Percentiles rank a stretch among this genome's conserved stretches.
Evolutionary conservation across 2,329 filamentous ascomycete species (phyloP).

Genomic region (Neoscytalidium dimidiatum): DNA sequence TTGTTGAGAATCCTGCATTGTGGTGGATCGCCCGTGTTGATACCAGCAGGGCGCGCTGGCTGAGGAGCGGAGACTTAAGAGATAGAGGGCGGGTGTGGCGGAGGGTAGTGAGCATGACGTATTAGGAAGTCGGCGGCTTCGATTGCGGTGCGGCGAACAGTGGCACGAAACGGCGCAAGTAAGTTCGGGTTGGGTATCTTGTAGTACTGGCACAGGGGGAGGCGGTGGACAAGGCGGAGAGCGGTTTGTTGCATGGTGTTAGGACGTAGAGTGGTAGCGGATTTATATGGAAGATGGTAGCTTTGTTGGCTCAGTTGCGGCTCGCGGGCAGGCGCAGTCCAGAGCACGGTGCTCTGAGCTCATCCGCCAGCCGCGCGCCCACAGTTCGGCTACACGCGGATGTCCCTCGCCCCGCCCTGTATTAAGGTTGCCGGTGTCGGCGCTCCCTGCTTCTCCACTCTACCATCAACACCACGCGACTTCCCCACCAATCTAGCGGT

Average conservation of each 20-base stretch:
- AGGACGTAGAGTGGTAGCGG: neutral
- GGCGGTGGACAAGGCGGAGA: neutral
- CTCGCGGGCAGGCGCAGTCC: neutral
- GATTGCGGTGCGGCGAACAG: neutral
- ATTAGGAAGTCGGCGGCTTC: slow-evolving; percentile 1
- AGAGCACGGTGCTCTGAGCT: neutral
- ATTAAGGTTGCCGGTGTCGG: slow-evolving; percentile 16
- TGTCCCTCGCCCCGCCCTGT: neutral
- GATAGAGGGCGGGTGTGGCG: slow-evolving; percentile 12
- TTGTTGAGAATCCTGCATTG: slow-evolving; percentile 6
- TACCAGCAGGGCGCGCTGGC: neutral
- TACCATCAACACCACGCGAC: slow-evolving; percentile 8
- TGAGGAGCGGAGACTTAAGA: slow-evolving; percentile 5
- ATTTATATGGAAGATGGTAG: slow-evolving; percentile 13
- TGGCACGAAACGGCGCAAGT: neutral
- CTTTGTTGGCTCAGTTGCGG: slow-evolving; percentile 7
- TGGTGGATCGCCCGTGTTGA: slow-evolving; percentile 3
- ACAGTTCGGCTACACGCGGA: slow-evolving; percentile 18
- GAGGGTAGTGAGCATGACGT: slow-evolving; percentile 18
- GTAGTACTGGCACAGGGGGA: neutral
- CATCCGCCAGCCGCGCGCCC: neutral
- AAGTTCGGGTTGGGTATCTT: neutral
- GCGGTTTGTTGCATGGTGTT: slow-evolving; percentile 4
- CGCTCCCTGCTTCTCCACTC: slow-evolving; percentile 1
- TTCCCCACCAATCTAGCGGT: slow-evolving; percentile 13